Conservation (phyloP, 2,329 filamentous ascomycete genomes). For the Xylaria polymorpha region DNA sequence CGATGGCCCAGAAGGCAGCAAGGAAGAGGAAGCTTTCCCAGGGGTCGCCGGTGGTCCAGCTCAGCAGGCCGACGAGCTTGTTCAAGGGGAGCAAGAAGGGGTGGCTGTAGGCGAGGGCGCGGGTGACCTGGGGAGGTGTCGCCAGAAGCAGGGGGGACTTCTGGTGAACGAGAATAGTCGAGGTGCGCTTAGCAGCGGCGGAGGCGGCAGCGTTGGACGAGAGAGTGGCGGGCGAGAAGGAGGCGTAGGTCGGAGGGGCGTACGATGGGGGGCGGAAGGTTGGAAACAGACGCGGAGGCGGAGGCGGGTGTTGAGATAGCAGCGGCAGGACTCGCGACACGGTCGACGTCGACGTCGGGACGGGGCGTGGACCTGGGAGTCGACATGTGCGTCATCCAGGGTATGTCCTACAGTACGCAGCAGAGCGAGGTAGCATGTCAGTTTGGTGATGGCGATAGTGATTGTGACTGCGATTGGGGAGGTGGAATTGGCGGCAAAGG, state of each 20-base stretch:
- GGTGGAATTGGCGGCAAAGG: not conserved
- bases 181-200: slow-evolving; percentile 78
- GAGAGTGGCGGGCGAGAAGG: slow-evolving; percentile 87
- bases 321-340: slow-evolving; percentile 49
- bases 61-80: slow-evolving; percentile 83
- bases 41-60: slow-evolving; percentile 92
- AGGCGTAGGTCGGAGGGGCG: slow-evolving; percentile 79
- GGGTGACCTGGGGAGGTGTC: slow-evolving; percentile 93
- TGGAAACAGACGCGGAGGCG: slow-evolving; percentile 32
- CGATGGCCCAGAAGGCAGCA: slow-evolving; percentile 83
- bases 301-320: slow-evolving; percentile 15
- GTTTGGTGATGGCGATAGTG: slow-evolving; percentile 9
- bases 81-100: slow-evolving; percentile 93
- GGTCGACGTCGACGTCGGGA: slow-evolving; percentile 49
- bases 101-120: slow-evolving; percentile 94
- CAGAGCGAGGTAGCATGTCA: slow-evolving; percentile 35
- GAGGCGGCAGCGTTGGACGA: slow-evolving; percentile 67
- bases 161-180: slow-evolving; percentile 94
- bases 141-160: slow-evolving; percentile 93
- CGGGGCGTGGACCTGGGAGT: slow-evolving; percentile 56
- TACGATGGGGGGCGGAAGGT: slow-evolving; percentile 50
- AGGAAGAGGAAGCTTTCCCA: slow-evolving; percentile 98
- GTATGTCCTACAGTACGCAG: slow-evolving; percentile 54
- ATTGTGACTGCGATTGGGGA: not conserved
- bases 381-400: slow-evolving; percentile 67